Conservation (phyloP, 2,329 filamentous ascomycete species). For the Alternaria panax region DNA sequence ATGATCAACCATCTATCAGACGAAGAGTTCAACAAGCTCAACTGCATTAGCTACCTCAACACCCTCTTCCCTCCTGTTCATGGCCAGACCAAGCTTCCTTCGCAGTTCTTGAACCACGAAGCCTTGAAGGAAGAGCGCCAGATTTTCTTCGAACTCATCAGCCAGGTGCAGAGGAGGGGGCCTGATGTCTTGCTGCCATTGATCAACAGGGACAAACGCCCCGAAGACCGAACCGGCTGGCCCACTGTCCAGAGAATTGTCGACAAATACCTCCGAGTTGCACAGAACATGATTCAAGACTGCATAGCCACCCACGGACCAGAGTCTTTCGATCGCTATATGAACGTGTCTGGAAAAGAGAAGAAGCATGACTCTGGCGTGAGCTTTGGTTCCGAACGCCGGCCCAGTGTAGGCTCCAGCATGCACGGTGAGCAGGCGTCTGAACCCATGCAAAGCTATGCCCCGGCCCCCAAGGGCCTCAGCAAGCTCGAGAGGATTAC, state of each 20-base stretch:
- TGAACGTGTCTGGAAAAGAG: slow-evolving; percentile 50
- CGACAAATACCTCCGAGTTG: slow-evolving; percentile 65
- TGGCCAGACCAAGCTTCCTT: slow-evolving; percentile 50
- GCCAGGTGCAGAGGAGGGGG: slow-evolving; percentile 64
- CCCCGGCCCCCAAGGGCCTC: slow-evolving; percentile 38
- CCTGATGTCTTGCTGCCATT: slow-evolving; percentile 61
- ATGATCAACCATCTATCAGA: slow-evolving; percentile 71
- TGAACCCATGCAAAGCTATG: slow-evolving; percentile 26
- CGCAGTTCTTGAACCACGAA: slow-evolving; percentile 59
- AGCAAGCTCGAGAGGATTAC: slow-evolving; percentile 67
- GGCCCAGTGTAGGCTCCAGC: slow-evolving; percentile 40
- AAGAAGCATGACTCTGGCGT: slow-evolving; percentile 71
- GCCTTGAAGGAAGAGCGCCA: slow-evolving; percentile 66
- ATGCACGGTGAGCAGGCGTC: slow-evolving; percentile 36
- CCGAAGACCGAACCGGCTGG: slow-evolving; percentile 65
- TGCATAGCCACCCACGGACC: slow-evolving; percentile 57
- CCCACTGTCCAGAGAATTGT: slow-evolving; percentile 56
- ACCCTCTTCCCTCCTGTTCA: slow-evolving; percentile 68
- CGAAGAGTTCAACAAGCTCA: slow-evolving; percentile 68
- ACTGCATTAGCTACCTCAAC: slow-evolving; percentile 73
- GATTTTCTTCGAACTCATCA: slow-evolving; percentile 69
- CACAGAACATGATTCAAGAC: slow-evolving; percentile 69
- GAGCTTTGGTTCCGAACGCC: slow-evolving; percentile 59
- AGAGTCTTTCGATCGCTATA: slow-evolving; percentile 44
- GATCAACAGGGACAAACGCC: slow-evolving; percentile 60